Base-by-base conservation (phyloP, 23 red algal genomes). In the Agarophyton chilense region DNA sequence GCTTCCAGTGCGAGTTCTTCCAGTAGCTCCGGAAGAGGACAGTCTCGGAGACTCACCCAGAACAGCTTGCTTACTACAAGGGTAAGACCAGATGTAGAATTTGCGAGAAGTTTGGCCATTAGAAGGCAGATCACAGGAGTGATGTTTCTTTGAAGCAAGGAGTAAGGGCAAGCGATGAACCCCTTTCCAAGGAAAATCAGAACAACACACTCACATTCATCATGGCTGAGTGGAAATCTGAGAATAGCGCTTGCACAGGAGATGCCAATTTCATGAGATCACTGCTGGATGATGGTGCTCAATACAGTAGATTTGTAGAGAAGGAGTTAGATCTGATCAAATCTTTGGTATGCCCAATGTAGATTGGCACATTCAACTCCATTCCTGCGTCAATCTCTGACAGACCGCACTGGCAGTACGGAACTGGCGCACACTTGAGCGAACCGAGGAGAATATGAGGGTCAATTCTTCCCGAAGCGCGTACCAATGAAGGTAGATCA, bases 261-360 rank as follows among this genome's bases (percentile, higher is more conserved):
- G 10, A 33, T 6, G 50, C 52, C 34, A 40, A 33, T 50, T n/a
- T n/a, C n/a, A n/a, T n/a, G n/a, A n/a, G n/a, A n/a, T 31, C 78
- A 10, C 52, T 82, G 7, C 19, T 82, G 16, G 52, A 82, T 25
- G 78, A 82, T 44, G 78, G 78, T 38, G 52, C 78, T 44, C 78
- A 50, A 8, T 82, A 82, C 52, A 41, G 26, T 13, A 52, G 53
- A 28, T 62, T 82, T 10, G 78, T 7, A 38, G 4, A 16, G 52
- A 35, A 5, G 6, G 52, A 82, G 34, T 10, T 82, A 2, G 31
- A 60, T 3, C 16, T 82, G 10, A 62, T 82, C 18, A 22, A 41
- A 18, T 24, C 4, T 16, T 21, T 62, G 10, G 36, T 77, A 29
- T 25, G 21, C 24, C 72, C 72, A 10, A 8, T 9, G 43, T 77